A percentile compares a stretch with the other conserved stretches of the same genome.
Evolutionary conservation across 805 yeast genomes (phyloP).

Genomic region (Metschnikowia reukaufii): DNA sequence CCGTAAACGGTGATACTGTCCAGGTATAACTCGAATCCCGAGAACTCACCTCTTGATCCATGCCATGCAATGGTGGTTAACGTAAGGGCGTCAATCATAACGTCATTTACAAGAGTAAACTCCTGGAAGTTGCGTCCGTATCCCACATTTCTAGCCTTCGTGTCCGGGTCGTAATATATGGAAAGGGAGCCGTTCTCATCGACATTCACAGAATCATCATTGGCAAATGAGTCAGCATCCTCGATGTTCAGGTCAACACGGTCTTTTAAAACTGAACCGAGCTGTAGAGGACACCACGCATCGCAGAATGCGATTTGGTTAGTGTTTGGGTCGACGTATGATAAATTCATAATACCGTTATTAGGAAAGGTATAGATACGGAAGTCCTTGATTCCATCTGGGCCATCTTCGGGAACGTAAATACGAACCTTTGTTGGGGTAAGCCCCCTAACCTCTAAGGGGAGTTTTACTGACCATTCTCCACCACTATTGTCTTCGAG

Average conservation of each 20-base stretch:
- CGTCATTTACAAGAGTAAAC: slow-evolving; percentile 71
- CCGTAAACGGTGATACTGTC: slow-evolving; percentile 66
- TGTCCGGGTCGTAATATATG: slow-evolving; percentile 34
- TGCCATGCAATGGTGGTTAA: slow-evolving; percentile 65
- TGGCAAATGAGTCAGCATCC: slow-evolving; percentile 13
- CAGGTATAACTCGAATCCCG: slow-evolving; percentile 73
- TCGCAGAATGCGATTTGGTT: slow-evolving; percentile 67
- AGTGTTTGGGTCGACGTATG: slow-evolving; percentile 75
- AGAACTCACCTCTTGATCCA: slow-evolving; percentile 66
- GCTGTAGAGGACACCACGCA: slow-evolving; percentile 80
- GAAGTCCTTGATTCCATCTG: slow-evolving; percentile 58
- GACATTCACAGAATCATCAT: slow-evolving; percentile 31
- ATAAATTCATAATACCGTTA: slow-evolving; percentile 86
- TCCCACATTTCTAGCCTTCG: slow-evolving; percentile 37
- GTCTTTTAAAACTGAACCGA: slow-evolving; percentile 34
- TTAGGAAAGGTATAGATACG: slow-evolving; percentile 76
- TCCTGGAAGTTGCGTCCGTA: slow-evolving; percentile 66
- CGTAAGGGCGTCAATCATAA: slow-evolving; percentile 60
- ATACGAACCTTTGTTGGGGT: slow-evolving; percentile 73
- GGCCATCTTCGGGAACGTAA: slow-evolving; percentile 54
- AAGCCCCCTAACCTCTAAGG: slow-evolving; percentile 43
- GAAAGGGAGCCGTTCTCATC: slow-evolving; percentile 36
- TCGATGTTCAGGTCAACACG: slow-evolving; percentile 26
- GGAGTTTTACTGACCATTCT: slow-evolving; percentile 62
- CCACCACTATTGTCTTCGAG: slow-evolving; percentile 51